Percentiles rank a stretch among this genome's conserved stretches.
Conservation (phyloP, 139 green algal genomes). For the Mychonastes homosphaera region DNA sequence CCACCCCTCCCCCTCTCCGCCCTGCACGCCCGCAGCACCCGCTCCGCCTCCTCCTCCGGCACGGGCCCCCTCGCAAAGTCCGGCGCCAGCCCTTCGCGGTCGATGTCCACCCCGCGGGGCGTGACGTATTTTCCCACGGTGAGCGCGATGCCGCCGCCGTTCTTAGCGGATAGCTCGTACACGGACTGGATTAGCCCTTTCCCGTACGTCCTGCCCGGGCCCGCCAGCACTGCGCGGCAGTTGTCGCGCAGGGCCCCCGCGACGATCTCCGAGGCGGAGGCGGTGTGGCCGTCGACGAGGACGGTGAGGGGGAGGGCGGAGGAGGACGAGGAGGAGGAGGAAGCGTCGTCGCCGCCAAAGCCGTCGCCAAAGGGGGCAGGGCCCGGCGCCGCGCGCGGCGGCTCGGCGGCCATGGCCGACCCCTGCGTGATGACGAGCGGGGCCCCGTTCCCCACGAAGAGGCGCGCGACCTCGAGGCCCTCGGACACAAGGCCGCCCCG, state of each 20-base stretch:
- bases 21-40: slow-evolving; percentile 9
- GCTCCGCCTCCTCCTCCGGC: neutral
- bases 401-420: slow-evolving; percentile 14
- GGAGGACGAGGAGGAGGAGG: too few species aligned
- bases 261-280: slow-evolving; percentile 81
- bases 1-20: neutral
- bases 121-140: slow-evolving; percentile 95
- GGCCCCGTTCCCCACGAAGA: slow-evolving; percentile 63
- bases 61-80: slow-evolving; percentile 1
- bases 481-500: slow-evolving; percentile 63
- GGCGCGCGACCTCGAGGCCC: slow-evolving; percentile 74
- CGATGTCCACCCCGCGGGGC: slow-evolving; percentile 47
- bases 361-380: slow-evolving; percentile 24
- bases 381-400: slow-evolving; percentile 12
- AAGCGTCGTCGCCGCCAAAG: slow-evolving; percentile 25
- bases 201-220: slow-evolving; percentile 77
- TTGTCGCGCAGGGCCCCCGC: slow-evolving; percentile 89
- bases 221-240: slow-evolving; percentile 80
- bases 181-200: slow-evolving; percentile 96
- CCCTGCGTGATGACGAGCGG: slow-evolving; percentile 65
- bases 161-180: slow-evolving; percentile 88
- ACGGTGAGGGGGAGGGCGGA: slow-evolving; percentile 3
- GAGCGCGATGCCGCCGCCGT: slow-evolving; percentile 78
- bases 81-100: slow-evolving; percentile 19
- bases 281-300: slow-evolving; percentile 73